Conservation (phyloP, 2,329 filamentous ascomycete genomes). For the Coniella lustricola region DNA sequence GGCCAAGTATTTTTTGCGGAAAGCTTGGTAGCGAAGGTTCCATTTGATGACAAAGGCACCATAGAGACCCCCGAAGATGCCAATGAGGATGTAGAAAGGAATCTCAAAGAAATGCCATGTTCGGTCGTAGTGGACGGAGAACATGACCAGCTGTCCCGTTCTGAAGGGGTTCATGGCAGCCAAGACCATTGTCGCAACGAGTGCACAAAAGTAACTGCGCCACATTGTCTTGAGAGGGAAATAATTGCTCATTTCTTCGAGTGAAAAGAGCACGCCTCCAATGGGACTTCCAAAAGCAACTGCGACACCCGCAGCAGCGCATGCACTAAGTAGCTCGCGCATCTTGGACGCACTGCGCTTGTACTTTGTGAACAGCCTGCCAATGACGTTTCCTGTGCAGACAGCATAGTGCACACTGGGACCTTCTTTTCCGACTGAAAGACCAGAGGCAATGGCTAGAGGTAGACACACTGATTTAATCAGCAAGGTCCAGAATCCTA, state of each 20-base stretch:
- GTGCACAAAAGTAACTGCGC: constrained; percentile 95
- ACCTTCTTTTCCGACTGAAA: constrained; percentile 94
- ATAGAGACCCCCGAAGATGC: constrained; percentile 89
- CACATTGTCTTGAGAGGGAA: constrained; percentile 97
- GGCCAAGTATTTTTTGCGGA: constrained; percentile 85
- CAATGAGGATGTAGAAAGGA: constrained; percentile 84
- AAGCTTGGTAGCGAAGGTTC: constrained; percentile 85
- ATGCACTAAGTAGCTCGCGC: constrained; percentile 88
- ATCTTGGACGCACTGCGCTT: constrained; percentile 87
- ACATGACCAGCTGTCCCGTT: constrained; percentile 98
- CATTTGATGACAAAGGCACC: constrained; percentile 97
- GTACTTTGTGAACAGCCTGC: constrained; percentile 87
- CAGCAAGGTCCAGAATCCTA: constrained; percentile 81
- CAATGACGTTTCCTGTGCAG: constrained; percentile 95
- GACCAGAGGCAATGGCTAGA: constrained; percentile 83
- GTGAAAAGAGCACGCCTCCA: constrained; percentile 88
- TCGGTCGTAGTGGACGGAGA: constrained; percentile 91
- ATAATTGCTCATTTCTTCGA: constrained; percentile 96
- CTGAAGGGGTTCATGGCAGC: constrained; percentile 96
- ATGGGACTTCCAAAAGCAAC: constrained; percentile 98
- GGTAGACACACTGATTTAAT: constrained; percentile 93
- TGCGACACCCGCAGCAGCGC: constrained; percentile 87
- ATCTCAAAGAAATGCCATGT: constrained; percentile 98
- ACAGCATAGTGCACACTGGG: constrained; percentile 99
- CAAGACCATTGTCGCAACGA: constrained; percentile 88